A percentile compares a stretch with the other conserved stretches of the same genome.
phyloP scores from a whole-genome alignment of 2,329 filamentous ascomycete species.

The Aspergillus tubingensis region DNA sequence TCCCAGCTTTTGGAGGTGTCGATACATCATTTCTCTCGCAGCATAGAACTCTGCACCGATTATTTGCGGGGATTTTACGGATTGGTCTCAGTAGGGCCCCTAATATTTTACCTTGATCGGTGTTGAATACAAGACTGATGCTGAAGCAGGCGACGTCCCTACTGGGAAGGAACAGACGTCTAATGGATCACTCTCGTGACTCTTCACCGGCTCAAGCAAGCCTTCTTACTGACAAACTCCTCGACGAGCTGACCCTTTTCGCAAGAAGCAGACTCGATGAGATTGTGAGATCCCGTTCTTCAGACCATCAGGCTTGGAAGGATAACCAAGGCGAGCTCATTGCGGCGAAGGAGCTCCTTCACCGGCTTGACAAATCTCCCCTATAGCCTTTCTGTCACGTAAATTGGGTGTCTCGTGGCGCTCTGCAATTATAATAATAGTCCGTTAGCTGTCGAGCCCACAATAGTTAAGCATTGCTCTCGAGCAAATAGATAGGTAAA shows the following conservation, averaged over 20 bases:
- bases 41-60: conserved; percentile 89
- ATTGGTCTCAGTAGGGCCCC: conserved; percentile 68
- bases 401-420: no score
- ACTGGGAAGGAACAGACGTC: conserved; percentile 24
- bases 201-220: conserved; percentile 9
- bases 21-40: conserved; percentile 82
- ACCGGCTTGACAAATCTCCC: conserved; percentile 16
- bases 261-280: conserved; percentile 39
- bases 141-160: conserved; percentile 30
- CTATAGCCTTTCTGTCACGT: background rate
- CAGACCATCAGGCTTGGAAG: conserved; percentile 32
- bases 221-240: conserved; percentile 24
- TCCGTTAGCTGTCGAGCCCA: no score
- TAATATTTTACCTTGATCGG: background rate
- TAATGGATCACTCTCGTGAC: conserved; percentile 14
- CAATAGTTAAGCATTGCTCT: no score
- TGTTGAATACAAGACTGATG: background rate
- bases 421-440: no score
- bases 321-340: conserved; percentile 42
- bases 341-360: conserved; percentile 45
- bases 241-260: conserved; percentile 39
- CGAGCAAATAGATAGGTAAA: no score
- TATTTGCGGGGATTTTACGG: conserved; percentile 93
- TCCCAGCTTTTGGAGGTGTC: conserved; percentile 66
- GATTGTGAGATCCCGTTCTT: conserved; percentile 39